A percentile compares a stretch with the other conserved stretches of the same genome.
phyloP scores from a whole-genome alignment of 2,329 filamentous ascomycete species.

The Phyllosticta capitalensis region DNA sequence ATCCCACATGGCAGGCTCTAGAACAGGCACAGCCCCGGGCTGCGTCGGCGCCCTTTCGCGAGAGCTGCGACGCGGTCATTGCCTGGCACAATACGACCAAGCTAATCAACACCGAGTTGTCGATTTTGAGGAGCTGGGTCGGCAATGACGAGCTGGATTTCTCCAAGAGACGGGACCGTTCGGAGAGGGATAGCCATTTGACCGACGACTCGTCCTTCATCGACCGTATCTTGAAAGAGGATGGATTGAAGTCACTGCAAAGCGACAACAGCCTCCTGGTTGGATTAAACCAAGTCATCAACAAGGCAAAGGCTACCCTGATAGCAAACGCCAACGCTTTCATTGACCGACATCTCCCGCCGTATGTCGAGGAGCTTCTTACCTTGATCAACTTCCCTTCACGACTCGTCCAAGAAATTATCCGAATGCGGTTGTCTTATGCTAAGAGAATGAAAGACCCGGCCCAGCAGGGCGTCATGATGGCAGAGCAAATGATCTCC shows the following conservation, averaged over 20 bases:
- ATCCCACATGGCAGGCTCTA: constrained; percentile 69
- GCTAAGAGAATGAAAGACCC: constrained; percentile 94
- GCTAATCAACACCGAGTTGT: constrained; percentile 89
- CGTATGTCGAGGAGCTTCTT: constrained; percentile 91
- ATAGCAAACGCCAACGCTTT: constrained; percentile 81
- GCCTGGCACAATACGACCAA: constrained; percentile 97
- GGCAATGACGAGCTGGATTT: constrained; percentile 95
- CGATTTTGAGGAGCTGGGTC: constrained; percentile 89
- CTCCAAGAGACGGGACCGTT: constrained; percentile 59
- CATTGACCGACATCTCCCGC: constrained; percentile 79
- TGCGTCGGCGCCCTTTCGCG: constrained; percentile 64
- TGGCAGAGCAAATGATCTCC: constrained; percentile 95
- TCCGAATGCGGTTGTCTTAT: constrained; percentile 81
- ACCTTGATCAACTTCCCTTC: constrained; percentile 97
- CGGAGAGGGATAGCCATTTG: constrained; percentile 61
- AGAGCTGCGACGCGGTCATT: constrained; percentile 80
- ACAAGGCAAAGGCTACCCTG: constrained; percentile 85
- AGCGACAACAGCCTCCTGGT: constrained; percentile 75
- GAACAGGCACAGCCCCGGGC: constrained; percentile 66
- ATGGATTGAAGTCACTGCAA: constrained; percentile 84
- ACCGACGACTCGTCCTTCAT: constrained; percentile 89
- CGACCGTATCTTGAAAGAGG: constrained; percentile 89
- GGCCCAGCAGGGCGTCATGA: constrained; percentile 80
- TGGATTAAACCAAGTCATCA: constrained; percentile 75
- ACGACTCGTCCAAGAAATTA: constrained; percentile 91